These are phyloP conservation scores for Rheum nobile DNA, from an alignment of 148 eudicot genomes.

Conservation along the genomic window DNA sequence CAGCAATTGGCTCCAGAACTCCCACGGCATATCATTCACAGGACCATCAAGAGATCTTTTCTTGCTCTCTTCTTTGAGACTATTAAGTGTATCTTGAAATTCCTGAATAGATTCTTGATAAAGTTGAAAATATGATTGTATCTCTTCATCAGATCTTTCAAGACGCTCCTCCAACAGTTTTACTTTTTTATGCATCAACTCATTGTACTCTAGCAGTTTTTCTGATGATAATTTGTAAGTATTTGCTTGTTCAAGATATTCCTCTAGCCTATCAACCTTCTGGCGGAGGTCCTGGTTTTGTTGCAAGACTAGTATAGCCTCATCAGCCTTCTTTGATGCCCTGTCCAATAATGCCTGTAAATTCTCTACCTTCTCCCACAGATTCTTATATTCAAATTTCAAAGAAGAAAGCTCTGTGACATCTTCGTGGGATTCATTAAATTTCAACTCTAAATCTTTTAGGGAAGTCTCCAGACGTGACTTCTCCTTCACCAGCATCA, in stretches of 20 bases:
- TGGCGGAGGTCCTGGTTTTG: slow-evolving; percentile 76
- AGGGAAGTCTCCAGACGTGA: slow-evolving; percentile 41
- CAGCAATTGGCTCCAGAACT: slow-evolving; percentile 82
- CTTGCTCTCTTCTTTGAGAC: slow-evolving; percentile 60
- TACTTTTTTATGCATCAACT: slow-evolving; percentile 73
- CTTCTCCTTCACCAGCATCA: slow-evolving; percentile 53
- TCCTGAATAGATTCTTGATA: slow-evolving; percentile 86
- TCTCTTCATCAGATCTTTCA: slow-evolving; percentile 74
- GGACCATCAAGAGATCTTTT: slow-evolving; percentile 38
- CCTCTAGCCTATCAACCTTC: slow-evolving; percentile 77
- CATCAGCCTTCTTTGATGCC: slow-evolving; percentile 78
- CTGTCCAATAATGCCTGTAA: slow-evolving; percentile 58
- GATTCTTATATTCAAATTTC: slow-evolving; percentile 49
- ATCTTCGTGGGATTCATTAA: slow-evolving; percentile 56
- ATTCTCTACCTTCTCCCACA: slow-evolving; percentile 60
- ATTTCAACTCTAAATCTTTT: slow-evolving; percentile 56
- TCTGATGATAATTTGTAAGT: slow-evolving; percentile 55
- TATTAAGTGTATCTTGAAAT: slow-evolving; percentile 69
- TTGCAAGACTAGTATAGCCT: slow-evolving; percentile 62
- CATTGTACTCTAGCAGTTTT: slow-evolving; percentile 59
- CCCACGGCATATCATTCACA: slow-evolving; percentile 71
- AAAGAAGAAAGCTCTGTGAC: slow-evolving; percentile 42
- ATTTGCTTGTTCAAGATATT: slow-evolving; percentile 52
- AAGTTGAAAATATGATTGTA: slow-evolving; percentile 57
- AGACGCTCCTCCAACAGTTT: slow-evolving; percentile 76